Evolutionary conservation across 441 rosid genomes (phyloP).

Genomic region (Oxalis stricta): DNA sequence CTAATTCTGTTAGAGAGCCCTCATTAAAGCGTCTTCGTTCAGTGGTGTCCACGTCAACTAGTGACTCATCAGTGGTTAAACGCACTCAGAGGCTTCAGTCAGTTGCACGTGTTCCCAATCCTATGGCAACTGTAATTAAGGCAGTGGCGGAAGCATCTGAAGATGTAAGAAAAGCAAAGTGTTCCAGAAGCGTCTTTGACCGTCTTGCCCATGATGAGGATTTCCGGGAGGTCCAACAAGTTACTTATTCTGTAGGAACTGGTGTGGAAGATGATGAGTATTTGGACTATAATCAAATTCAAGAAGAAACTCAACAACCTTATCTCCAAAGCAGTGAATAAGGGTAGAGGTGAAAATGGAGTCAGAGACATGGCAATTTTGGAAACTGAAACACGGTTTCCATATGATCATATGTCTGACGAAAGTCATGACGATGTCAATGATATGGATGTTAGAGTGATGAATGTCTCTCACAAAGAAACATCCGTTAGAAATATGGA

Average conservation of each 20-base stretch:
- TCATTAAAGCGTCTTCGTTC: constrained; percentile 74
- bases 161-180: constrained; percentile 50
- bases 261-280: constrained; percentile 30
- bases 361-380: constrained; percentile 18
- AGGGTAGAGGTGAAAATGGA: constrained; percentile 17
- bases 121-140: constrained; percentile 63
- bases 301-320: constrained; percentile 13
- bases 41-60: constrained; percentile 57
- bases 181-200: constrained; percentile 76
- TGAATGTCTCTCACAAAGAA: constrained; percentile 20
- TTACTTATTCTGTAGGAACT: constrained; percentile 21
- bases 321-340: constrained; percentile 27
- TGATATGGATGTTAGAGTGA: constrained; percentile 14
- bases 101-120: constrained; percentile 55
- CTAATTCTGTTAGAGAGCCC: constrained; percentile 32
- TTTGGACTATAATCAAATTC: constrained; percentile 22
- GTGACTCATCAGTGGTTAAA: constrained; percentile 26
- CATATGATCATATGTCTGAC: constrained; percentile 25
- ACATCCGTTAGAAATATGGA: constrained; percentile 26
- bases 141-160: constrained; percentile 90
- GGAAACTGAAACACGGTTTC: constrained; percentile 30
- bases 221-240: constrained; percentile 22
- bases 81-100: constrained; percentile 52
- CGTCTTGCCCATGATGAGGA: constrained; percentile 49
- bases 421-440: constrained; percentile 33